phyloP scores from a whole-genome alignment of 2,329 filamentous ascomycete genomes.

The Epichloe aotearoae region DNA sequence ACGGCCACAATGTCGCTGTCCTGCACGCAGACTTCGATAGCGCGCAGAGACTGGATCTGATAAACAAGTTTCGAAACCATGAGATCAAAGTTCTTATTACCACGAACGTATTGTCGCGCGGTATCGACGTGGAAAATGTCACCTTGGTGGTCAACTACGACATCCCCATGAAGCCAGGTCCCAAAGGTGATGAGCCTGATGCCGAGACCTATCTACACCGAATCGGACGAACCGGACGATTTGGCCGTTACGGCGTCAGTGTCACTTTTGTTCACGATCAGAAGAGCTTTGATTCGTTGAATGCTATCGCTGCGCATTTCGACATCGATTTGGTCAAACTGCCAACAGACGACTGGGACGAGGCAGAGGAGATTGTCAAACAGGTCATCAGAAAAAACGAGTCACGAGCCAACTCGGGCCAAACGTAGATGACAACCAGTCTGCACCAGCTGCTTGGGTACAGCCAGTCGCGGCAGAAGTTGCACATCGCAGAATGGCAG shows the following conservation, averaged over 20 bases:
- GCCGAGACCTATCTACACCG: conserved; percentile 94
- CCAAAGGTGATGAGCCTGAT: conserved; percentile 69
- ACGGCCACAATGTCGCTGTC: conserved; percentile 85
- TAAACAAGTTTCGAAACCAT: conserved; percentile 76
- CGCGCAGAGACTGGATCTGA: conserved; percentile 64
- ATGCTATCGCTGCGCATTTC: conserved; percentile 69
- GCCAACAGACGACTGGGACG: conserved; percentile 80
- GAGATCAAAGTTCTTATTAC: conserved; percentile 93
- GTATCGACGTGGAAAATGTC: conserved; percentile 82
- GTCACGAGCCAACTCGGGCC: conserved; percentile 41
- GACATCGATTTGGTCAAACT: conserved; percentile 69
- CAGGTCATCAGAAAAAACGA: conserved; percentile 58
- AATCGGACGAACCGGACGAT: conserved; percentile 92
- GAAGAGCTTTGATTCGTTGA: conserved; percentile 66
- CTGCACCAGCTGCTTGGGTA: conserved; percentile 17
- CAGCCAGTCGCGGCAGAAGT: conserved; percentile 8
- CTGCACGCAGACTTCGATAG: conserved; percentile 84
- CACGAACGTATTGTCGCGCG: conserved; percentile 90
- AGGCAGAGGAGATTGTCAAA: conserved; percentile 72
- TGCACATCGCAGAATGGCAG: neutral
- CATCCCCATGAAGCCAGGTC: conserved; percentile 50
- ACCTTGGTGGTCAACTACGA: conserved; percentile 99
- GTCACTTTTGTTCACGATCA: conserved; percentile 89
- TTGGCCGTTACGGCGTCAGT: conserved; percentile 89
- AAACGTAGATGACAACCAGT: conserved; percentile 26